Evolutionary conservation across 768 basidiomycete species (phyloP).

Genomic region (Amanita exitialis): DNA sequence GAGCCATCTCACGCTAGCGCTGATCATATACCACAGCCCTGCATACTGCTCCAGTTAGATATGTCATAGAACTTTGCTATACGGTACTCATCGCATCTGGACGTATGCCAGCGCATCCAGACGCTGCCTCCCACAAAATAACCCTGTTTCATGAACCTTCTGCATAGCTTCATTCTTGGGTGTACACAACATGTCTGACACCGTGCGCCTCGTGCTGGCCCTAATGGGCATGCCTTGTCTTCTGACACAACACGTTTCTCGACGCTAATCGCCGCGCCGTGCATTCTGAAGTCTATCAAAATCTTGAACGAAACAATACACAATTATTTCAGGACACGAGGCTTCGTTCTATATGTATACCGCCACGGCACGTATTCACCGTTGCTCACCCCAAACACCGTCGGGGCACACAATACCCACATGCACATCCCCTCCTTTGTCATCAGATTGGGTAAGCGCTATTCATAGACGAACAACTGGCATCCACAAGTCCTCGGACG

Average conservation of each 20-base stretch:
- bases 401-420: neutral
- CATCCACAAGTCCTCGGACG: neutral
- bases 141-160: neutral
- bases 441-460: neutral
- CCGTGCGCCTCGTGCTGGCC: neutral
- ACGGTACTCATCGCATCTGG: neutral
- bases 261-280: neutral
- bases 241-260: neutral
- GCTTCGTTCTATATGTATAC: neutral
- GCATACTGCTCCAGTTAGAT: neutral
- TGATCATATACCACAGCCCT: neutral
- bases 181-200: neutral
- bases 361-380: neutral
- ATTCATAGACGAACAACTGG: neutral
- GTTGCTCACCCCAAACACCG: neutral
- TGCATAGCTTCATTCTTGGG: neutral
- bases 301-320: neutral
- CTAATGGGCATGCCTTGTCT: neutral
- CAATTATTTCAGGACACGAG: neutral
- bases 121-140: neutral
- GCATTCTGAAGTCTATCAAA: conserved; percentile 3
- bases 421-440: neutral
- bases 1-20: conserved; percentile 4
- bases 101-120: neutral
- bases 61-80: neutral